phyloP scores from a whole-genome alignment of 805 yeast species.

The Metschnikowia dekortorum region DNA sequence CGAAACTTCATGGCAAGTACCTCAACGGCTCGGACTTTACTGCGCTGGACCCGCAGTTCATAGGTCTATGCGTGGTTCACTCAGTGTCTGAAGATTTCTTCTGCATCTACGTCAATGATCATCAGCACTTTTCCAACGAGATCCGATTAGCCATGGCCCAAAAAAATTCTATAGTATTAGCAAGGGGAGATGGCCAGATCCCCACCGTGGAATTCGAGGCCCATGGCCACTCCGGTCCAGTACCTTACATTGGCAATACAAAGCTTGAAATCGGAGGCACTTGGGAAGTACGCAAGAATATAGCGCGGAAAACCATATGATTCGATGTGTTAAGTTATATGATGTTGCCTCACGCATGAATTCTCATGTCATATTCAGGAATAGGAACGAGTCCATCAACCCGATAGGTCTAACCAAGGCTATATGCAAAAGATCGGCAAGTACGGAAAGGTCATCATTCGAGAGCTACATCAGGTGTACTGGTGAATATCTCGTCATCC shows the following conservation, averaged over 20 bases:
- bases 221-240: constrained; percentile 2
- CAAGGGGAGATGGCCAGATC: constrained; percentile 61
- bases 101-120: constrained; percentile 55
- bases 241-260: constrained; percentile 23
- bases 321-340: neutral
- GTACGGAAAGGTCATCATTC: too few relatives aligned
- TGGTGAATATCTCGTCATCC: too few relatives aligned
- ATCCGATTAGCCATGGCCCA: constrained; percentile 3
- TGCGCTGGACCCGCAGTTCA: constrained; percentile 21
- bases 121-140: constrained; percentile 9
- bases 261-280: constrained; percentile 47
- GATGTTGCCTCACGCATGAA: too few relatives aligned
- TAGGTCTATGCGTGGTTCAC: constrained; percentile 62
- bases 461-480: too few relatives aligned
- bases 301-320: constrained; percentile 10
- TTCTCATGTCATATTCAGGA: too few relatives aligned
- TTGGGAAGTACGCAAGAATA: constrained; percentile 47
- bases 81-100: constrained; percentile 40
- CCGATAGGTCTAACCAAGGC: too few relatives aligned
- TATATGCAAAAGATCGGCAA: too few relatives aligned
- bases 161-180: constrained; percentile 38
- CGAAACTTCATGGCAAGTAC: neutral
- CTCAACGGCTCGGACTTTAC: constrained; percentile 3
- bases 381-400: too few relatives aligned
- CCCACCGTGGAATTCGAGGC: constrained; percentile 51